Evolutionary conservation across 345 rosid genomes (phyloP).

Genomic region (Cardamine resedifolia): DNA sequence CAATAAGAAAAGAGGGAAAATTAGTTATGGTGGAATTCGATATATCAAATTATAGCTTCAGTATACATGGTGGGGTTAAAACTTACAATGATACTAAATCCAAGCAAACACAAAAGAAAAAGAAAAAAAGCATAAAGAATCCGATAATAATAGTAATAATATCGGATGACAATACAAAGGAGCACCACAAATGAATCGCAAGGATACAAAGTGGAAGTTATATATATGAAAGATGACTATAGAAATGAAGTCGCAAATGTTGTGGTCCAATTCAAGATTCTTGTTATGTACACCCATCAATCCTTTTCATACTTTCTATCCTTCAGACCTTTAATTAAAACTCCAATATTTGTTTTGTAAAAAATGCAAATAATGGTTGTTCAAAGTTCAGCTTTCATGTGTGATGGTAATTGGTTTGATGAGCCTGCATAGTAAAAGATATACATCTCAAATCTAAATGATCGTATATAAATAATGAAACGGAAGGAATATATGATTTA

Average conservation of each 20-base stretch:
- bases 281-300: constrained; percentile 57
- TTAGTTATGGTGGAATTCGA: not conserved
- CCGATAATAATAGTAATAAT: not conserved
- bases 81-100: constrained; percentile 1
- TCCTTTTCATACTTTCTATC: constrained; percentile 37
- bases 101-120: not conserved
- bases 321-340: constrained; percentile 17
- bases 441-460: constrained; percentile 6
- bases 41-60: not conserved
- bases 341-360: constrained; percentile 3
- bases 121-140: not conserved
- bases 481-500: not conserved
- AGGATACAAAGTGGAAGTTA: not conserved
- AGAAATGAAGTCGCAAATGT: constrained; percentile 15
- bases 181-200: constrained; percentile 22
- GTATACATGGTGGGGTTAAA: constrained; percentile 9
- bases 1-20: not conserved
- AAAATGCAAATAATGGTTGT: constrained; percentile 40
- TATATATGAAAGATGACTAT: not conserved
- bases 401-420: constrained; percentile 42
- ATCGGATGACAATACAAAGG: constrained; percentile 3
- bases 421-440: constrained; percentile 48
- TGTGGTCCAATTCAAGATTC: constrained; percentile 41
- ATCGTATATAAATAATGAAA: not conserved
- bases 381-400: constrained; percentile 62